Conservation (phyloP, 1,284 basidiomycete species). For the Microbotryum saponariae region DNA sequence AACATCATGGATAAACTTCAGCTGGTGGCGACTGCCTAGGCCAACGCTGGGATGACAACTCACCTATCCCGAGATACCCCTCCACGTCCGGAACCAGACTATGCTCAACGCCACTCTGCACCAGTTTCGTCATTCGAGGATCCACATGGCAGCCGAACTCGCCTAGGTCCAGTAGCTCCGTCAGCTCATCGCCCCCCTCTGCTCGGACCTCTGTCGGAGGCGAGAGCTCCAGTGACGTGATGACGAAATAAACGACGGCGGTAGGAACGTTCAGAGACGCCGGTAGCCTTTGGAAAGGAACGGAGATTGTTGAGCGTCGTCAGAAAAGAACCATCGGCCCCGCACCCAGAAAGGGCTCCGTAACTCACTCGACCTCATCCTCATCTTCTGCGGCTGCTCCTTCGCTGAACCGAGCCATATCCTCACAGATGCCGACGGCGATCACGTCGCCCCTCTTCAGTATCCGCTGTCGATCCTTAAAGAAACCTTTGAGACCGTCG, state of each 20-base stretch:
- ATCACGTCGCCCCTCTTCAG: slow-evolving; percentile 76
- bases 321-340: not conserved
- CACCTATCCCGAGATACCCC: slow-evolving; percentile 49
- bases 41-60: not conserved
- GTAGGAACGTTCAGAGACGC: slow-evolving; percentile 34
- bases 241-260: slow-evolving; percentile 61
- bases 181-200: slow-evolving; percentile 22
- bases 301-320: not conserved
- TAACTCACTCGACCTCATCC: slow-evolving; percentile 36
- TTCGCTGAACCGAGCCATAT: slow-evolving; percentile 43
- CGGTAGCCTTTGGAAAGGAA: slow-evolving; percentile 6
- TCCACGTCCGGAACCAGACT: slow-evolving; percentile 56
- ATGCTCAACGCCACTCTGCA: slow-evolving; percentile 71
- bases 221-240: slow-evolving; percentile 60
- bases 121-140: slow-evolving; percentile 59
- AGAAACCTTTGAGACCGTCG: slow-evolving; percentile 59
- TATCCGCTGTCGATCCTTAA: slow-evolving; percentile 54
- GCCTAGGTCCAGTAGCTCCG: slow-evolving; percentile 44
- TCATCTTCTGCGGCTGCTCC: slow-evolving; percentile 40
- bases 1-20: not conserved
- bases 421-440: slow-evolving; percentile 59
- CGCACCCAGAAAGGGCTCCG: not conserved
- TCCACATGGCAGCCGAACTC: slow-evolving; percentile 84
- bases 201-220: slow-evolving; percentile 1
- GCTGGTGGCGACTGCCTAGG: not conserved